These are phyloP conservation scores for Fusarium redolens DNA, from an alignment of 2,329 filamentous ascomycete genomes.

Conservation along the genomic window DNA sequence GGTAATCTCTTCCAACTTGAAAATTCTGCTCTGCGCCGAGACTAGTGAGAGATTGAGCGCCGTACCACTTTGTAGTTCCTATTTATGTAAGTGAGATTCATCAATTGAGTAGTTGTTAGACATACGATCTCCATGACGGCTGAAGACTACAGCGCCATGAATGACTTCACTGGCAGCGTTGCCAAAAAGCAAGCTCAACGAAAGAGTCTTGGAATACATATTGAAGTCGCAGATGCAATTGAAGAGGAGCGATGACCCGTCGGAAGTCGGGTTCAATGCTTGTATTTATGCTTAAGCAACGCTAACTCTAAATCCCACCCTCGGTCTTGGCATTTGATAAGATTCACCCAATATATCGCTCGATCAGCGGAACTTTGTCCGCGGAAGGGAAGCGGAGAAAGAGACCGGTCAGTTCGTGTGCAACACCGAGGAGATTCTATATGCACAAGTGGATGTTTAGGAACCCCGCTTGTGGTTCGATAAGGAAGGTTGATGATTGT, in stretches of 20 bases:
- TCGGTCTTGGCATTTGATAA: constrained; percentile 3
- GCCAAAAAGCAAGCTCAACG: constrained; percentile 7
- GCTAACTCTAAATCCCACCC: background rate
- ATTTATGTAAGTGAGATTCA: background rate
- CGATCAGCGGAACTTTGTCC: background rate
- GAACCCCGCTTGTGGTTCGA: background rate
- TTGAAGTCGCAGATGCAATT: background rate
- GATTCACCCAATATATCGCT: background rate
- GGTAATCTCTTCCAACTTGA: constrained; percentile 43
- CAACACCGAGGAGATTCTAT: background rate
- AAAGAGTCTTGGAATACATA: constrained; percentile 18
- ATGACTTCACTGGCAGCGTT: constrained; percentile 45
- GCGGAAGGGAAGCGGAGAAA: background rate
- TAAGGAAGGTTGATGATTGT: background rate
- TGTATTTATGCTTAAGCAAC: constrained; percentile 27
- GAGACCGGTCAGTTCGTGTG: background rate
- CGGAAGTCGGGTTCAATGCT: background rate
- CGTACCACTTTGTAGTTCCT: constrained; percentile 52
- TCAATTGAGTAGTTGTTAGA: background rate
- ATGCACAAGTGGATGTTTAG: background rate
- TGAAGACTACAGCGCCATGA: constrained; percentile 50
- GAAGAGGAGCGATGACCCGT: background rate
- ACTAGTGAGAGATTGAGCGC: constrained; percentile 47
- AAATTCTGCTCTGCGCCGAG: constrained; percentile 51
- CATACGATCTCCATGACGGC: constrained; percentile 51